Base-by-base conservation (phyloP, 768 basidiomycete genomes). In the Amanita rubescens region DNA sequence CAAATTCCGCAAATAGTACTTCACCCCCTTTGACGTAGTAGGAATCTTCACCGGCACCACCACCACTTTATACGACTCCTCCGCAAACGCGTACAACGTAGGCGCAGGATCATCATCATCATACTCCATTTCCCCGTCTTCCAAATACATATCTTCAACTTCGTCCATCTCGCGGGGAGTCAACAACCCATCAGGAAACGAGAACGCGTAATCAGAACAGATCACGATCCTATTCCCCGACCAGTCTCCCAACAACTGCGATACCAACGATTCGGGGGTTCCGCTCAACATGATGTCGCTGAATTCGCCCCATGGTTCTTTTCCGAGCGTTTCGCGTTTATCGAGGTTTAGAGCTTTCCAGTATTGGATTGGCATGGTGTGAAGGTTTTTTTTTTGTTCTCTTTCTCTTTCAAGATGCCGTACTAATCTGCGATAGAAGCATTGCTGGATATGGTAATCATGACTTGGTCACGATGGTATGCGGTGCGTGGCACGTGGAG, bases 111-210 rank as follows among this genome's bases (percentile, higher is more conserved):
- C 51, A 0, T 45, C 51, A 12, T 53, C 51, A 12, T 45, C 42
- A 34, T 43, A 43, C 9, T 43, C 24, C 15, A 27, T 25, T 22
- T 42, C 51, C 37, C 45, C 43, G 19, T 43, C 39, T 15, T 53
- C 51, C 43, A 53, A 32, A 53, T 53, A 53, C 51, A 53, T 53
- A 27, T 53, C 51, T 20, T 53, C 51, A 12, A 53, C 32, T 24
- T 53, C 51, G 12, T 53, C 52, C 12, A 33, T 17, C 22, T 56
- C 52, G 19, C 49, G 37, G 8, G 38, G n/a, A 5, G 58, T 49
- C 25, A 57, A 19, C 39, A 56, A 25, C 25, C 57, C 59, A 15
- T 57, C 52, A 5, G 53, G 56, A 19, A 49, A 51, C 15, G 24
- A 32, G 22, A 53, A 39, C 27, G 59, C 51, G 20, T 53, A 53